phyloP scores from a whole-genome alignment of 2,329 filamentous ascomycete genomes.

The Pleurostoma richardsiae region DNA sequence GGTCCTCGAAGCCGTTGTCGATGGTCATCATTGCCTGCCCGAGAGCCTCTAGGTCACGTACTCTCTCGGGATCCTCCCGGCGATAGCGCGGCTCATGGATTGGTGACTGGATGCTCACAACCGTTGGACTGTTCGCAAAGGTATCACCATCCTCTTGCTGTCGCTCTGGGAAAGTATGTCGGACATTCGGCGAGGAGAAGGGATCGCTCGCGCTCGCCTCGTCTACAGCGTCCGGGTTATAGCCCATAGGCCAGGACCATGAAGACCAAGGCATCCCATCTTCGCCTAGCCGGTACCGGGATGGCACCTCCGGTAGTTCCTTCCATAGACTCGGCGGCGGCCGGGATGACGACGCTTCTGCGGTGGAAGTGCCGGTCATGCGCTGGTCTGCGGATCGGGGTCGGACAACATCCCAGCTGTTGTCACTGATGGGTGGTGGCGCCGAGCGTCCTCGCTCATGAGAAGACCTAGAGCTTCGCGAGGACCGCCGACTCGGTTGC shows the following conservation, averaged over 20 bases:
- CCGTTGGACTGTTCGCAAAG: conserved; percentile 11
- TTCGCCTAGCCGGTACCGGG: conserved; percentile 37
- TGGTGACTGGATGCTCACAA: conserved; percentile 15
- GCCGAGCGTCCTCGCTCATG: conserved; percentile 43
- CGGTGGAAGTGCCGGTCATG: conserved; percentile 16
- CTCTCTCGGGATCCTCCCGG: conserved; percentile 26
- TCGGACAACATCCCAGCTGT: conserved; percentile 36
- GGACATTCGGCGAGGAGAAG: no score
- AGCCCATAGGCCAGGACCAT: conserved; percentile 26
- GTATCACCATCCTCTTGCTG: conserved; percentile 13
- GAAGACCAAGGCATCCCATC: conserved; percentile 42
- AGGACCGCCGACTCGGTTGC: conserved; percentile 13
- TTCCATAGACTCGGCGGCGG: conserved; percentile 28
- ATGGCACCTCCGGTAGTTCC: conserved; percentile 32
- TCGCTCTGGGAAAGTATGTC: no score
- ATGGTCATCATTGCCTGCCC: conserved; percentile 51
- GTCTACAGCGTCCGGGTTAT: conserved; percentile 12
- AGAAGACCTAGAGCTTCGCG: conserved; percentile 20
- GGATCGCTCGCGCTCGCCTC: no score
- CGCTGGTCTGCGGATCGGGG: conserved; percentile 19
- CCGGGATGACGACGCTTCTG: conserved; percentile 10
- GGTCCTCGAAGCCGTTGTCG: conserved; percentile 53
- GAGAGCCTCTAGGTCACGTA: conserved; percentile 39
- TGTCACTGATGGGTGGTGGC: conserved; percentile 40
- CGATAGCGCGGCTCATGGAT: conserved; percentile 11